Base-by-base conservation (phyloP, 768 basidiomycete species). In the Nidularia sp. region DNA sequence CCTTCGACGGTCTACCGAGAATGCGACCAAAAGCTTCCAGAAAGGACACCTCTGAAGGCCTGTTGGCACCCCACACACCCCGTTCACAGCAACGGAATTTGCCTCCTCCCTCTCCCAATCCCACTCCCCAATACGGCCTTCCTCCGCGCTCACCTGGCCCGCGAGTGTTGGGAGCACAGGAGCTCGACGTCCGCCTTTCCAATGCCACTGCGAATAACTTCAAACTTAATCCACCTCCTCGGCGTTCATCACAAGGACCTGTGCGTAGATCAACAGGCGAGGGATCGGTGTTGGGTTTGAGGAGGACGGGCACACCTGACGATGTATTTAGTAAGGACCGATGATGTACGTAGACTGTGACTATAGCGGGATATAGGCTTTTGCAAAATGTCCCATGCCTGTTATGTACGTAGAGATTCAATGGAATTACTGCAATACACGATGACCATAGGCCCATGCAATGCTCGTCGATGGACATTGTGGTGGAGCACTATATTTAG, bases 21-120 rank as follows among this genome's bases (percentile, higher is more conserved):
- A 55, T 84, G 4, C 75, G 80, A 15, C 71, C 80, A 7, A 71
- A 71, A 41, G 46, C 70, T 7, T 63, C 72, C 18, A 69, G 79
- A n/a, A 72, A 70, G 48, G 72, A 75, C 35, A 70, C 77, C 5
- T 73, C 83, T 10, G 84, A 89, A 57, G 91, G 88, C 9, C 70
- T 92, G 49, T 82, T 93, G 53, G 82, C 87, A 0, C 86, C 86
- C 10, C 80, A 72, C 9, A 75, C 85, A 12, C 80, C 83, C 1
- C n/a, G n/a, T n/a, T n/a, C n/a, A n/a, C n/a, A n/a, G n/a, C n/a
- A n/a, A n/a, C n/a, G n/a, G n/a, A 60, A 58, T 47, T 62, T 64
- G 7, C 60, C 70, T 33, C 29, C 55, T 59, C 6, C 68, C 65
- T 43, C 63, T 68, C 7, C 63, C 62, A 22, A 29, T 65, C 6